Evolutionary conservation across 2,329 filamentous ascomycete genomes (phyloP), one percentile per base, ranked within the genome.

Genomic region (Myriangium duriaei): DNA sequence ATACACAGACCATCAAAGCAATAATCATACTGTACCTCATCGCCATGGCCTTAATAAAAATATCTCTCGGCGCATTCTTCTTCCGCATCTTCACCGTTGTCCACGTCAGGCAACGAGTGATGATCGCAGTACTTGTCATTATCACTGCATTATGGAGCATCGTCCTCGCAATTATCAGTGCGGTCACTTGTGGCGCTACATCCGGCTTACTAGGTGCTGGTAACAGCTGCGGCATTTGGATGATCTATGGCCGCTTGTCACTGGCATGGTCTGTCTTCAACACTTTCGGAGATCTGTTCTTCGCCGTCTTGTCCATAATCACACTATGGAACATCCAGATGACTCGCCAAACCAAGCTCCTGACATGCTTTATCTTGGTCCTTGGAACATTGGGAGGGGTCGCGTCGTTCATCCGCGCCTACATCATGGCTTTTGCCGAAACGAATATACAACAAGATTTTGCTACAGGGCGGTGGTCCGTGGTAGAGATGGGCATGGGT

Each of bases 271-370:
- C 39, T 45, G 51, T 45, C 6, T 35, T 56, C 4, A 56, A 56
- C 16, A 57, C 58, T 29, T 21, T 52, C 11, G 56, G 56, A 1
- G 58, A 61, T 40, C 47, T 59, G 16, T 43, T 56, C 4, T 56
- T 61, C 30, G 56, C 55, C 2, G 43, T 55, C 3, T 39, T 61
- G 5, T 57, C 21, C 21, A n/a, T 26, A n/a, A 26, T 7, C 21
- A 56, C 60, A 42, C 45, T 61, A 11, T 52, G 55, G 45, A 47
- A 52, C 14, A 29, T 29, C 3, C 30, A 38, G 12, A 28, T 38
- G 6, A n/a, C 35, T 3, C 5, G 6, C n/a, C 26, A n/a, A 7
- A 38, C 35, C 3, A 38, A 38, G 29, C 26, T 19, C 12, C 17
- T 38, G 35, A 29, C 35, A 5, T 31, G 26, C 17, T 31, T 18